Evolutionary conservation across 2,329 filamentous ascomycete genomes (phyloP), one percentile per base, ranked within the genome.

Genomic region (Colletotrichum euphorbiae): DNA sequence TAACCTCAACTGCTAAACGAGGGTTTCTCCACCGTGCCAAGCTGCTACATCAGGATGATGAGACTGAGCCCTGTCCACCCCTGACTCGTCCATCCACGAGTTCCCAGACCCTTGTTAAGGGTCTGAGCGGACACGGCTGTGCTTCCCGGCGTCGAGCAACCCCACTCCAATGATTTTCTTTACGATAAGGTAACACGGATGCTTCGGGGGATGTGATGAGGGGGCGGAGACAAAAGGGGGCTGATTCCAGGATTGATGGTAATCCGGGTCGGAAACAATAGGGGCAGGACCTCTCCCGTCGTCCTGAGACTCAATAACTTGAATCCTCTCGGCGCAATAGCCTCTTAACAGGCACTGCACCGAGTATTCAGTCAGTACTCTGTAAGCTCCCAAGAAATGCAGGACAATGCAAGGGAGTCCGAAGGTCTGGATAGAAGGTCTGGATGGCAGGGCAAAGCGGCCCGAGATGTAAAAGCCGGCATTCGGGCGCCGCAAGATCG

Each of bases 101-200:
- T 50, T 24, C 11, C 50, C n/a, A 31, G n/a, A 24, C 19, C 42
- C 33, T 31, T 56, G 50, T 2, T 50, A 12, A 42, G 8, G 50
- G 58, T n/a, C 63, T 42, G 36, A 55, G 63, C 40, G 57, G 21
- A 17, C 15, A 40, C 63, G 57, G 57, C 56, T 48, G 31, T 66
- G 50, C 48, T 54, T 62, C 58, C 42, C 58, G 58, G 63, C 21
- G 42, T 54, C 24, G n/a, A 56, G 50, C n/a, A 51, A 21, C 57
- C 36, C 57, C 50, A 62, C 63, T 17, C 15, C 57, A 36, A 55
- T 50, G 28, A 17, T 56, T 62, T 55, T 62, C 56, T 50, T 55
- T 56, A 62, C 50, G 58, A 67, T 56, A 62, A 62, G 43, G 58
- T 56, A 51, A 50, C 43, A 40, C 36, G 56, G 48, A 21, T 36